A percentile compares a stretch with the other conserved stretches of the same genome.
These are phyloP conservation scores for Beauveria rudraprayagi DNA, from an alignment of 2,329 filamentous ascomycete species.

Conservation along the genomic window DNA sequence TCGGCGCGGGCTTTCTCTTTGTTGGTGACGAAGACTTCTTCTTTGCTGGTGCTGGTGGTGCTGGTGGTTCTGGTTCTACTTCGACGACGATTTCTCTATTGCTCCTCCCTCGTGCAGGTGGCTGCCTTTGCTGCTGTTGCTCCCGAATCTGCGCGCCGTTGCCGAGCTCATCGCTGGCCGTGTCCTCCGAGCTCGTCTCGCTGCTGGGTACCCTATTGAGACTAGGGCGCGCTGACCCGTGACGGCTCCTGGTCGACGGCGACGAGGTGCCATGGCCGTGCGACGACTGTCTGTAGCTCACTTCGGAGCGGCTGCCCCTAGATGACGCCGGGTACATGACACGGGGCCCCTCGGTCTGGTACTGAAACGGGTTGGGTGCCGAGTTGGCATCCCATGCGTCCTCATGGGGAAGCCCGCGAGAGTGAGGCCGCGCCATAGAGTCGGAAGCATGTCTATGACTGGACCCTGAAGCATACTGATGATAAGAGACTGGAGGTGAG, in stretches of 20 bases:
- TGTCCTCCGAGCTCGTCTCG: conserved; percentile 26
- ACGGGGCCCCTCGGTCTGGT: conserved; percentile 39
- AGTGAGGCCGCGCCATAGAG: conserved; percentile 25
- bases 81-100: conserved; percentile 33
- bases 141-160: conserved; percentile 26
- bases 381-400: conserved; percentile 21
- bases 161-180: conserved; percentile 29
- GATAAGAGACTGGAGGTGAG: conserved; percentile 38
- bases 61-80: conserved; percentile 24
- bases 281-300: conserved; percentile 16
- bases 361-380: conserved; percentile 42
- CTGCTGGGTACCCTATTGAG: conserved; percentile 25
- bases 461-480: conserved; percentile 31
- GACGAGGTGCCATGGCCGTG: conserved; percentile 20
- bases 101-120: conserved; percentile 19
- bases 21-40: conserved; percentile 34
- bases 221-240: conserved; percentile 22
- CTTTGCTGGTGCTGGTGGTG: conserved; percentile 22
- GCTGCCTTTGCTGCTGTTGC: conserved; percentile 3
- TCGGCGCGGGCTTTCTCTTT: conserved; percentile 31
- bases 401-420: conserved; percentile 24
- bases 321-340: conserved; percentile 26
- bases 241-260: conserved; percentile 22
- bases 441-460: conserved; percentile 39
- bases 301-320: conserved; percentile 29